These are phyloP conservation scores for Entomortierella lignicola DNA, from an alignment of 192 early-diverging fungal genomes.

Conservation along the genomic window DNA sequence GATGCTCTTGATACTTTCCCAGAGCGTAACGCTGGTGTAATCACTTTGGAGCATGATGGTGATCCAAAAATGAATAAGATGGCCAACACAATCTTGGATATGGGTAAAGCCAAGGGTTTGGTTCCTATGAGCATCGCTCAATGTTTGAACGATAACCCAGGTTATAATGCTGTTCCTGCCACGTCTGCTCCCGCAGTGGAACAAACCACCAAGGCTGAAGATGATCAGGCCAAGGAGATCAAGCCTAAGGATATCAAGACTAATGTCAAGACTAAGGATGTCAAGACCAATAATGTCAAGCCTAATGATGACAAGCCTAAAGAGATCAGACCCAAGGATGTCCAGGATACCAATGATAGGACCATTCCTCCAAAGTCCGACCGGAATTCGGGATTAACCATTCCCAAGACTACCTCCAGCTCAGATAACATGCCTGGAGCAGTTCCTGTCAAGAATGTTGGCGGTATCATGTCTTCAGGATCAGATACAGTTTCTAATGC, in stretches of 20 bases:
- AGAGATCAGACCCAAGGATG: too few species aligned
- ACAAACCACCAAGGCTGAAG: too few species aligned
- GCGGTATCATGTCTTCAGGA: background rate
- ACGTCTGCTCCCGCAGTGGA: background rate
- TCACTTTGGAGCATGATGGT: constrained; percentile 48
- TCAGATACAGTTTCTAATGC: background rate
- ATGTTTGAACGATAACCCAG: constrained; percentile 25
- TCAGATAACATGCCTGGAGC: constrained; percentile 2
- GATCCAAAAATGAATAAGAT: constrained; percentile 23
- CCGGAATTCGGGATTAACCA: too few species aligned
- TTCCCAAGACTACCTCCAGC: background rate
- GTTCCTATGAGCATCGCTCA: constrained; percentile 40
- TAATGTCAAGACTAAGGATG: too few species aligned
- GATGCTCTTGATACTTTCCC: constrained; percentile 14
- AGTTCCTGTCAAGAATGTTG: background rate
- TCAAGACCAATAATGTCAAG: too few species aligned
- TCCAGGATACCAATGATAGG: too few species aligned
- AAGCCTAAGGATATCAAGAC: too few species aligned
- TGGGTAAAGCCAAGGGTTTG: constrained; percentile 37
- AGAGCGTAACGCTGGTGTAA: constrained; percentile 14
- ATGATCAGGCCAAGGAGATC: too few species aligned
- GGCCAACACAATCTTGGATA: constrained; percentile 34
- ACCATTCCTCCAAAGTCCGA: too few species aligned
- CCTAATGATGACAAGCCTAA: too few species aligned
- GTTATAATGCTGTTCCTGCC: constrained; percentile 26